Percentiles rank a stretch among this genome's conserved stretches.
phyloP scores from a whole-genome alignment of 2,329 filamentous ascomycete genomes.

The Apiospora sp. region DNA sequence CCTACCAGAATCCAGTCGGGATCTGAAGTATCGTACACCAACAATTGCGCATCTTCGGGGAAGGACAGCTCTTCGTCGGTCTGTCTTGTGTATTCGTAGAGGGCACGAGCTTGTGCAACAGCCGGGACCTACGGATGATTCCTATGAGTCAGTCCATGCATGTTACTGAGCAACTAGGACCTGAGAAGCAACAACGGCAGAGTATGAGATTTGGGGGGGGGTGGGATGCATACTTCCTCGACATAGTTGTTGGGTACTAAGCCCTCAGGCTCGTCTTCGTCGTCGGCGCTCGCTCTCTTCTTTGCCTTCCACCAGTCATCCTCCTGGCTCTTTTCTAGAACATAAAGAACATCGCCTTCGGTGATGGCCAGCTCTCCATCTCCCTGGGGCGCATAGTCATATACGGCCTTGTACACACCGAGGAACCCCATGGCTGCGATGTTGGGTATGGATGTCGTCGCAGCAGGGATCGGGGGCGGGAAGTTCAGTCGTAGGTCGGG shows the following conservation, averaged over 20 bases:
- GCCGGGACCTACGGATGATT: constrained; percentile 64
- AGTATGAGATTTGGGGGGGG: neutral
- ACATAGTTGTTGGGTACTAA: constrained; percentile 95
- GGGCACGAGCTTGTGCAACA: constrained; percentile 78
- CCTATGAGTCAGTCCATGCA: constrained; percentile 28
- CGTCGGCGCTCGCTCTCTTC: constrained; percentile 83
- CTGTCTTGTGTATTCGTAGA: constrained; percentile 97
- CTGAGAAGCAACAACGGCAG: neutral
- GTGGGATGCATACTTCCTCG: constrained; percentile 80
- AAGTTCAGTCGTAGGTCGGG: neutral
- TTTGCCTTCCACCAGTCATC: constrained; percentile 96
- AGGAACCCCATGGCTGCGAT: constrained; percentile 79
- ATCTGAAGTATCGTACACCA: constrained; percentile 90
- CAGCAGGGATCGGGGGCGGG: constrained; percentile 5
- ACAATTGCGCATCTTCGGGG: constrained; percentile 81
- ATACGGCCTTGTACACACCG: constrained; percentile 88
- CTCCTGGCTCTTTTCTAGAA: constrained; percentile 81
- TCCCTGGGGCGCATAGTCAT: constrained; percentile 89
- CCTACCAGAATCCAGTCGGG: constrained; percentile 97
- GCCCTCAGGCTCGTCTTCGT: constrained; percentile 90
- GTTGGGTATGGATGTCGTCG: constrained; percentile 24
- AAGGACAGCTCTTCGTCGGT: constrained; percentile 98
- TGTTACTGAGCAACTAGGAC: constrained; percentile 63
- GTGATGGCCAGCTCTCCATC: constrained; percentile 84
- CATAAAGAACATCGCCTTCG: constrained; percentile 88